These are phyloP conservation scores for Neocatenulostroma microsporum DNA, from an alignment of 2,329 filamentous ascomycete genomes.

Conservation along the genomic window DNA sequence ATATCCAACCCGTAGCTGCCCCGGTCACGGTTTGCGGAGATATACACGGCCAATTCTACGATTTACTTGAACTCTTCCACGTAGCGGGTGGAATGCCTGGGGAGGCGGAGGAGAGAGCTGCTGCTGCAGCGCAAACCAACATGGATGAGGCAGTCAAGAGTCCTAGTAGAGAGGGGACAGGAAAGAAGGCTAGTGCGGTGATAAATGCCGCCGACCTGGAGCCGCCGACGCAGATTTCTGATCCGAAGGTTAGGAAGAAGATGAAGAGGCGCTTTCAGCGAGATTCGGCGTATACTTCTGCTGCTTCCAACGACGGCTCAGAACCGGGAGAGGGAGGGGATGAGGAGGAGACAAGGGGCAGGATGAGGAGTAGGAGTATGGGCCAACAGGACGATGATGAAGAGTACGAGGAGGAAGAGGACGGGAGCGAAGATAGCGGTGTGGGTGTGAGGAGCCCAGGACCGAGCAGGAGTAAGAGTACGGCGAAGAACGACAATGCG, in stretches of 20 bases:
- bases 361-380: constrained; percentile 29
- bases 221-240: constrained; percentile 78
- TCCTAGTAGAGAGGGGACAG: constrained; percentile 8
- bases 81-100: constrained; percentile 96
- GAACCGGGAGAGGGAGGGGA: constrained; percentile 32
- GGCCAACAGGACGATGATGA: constrained; percentile 34
- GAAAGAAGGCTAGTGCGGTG: constrained; percentile 43
- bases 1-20: constrained; percentile 95
- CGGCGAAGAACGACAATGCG: constrained; percentile 34
- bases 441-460: constrained; percentile 33
- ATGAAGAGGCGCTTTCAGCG: constrained; percentile 53
- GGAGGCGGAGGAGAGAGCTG: constrained; percentile 41
- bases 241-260: constrained; percentile 80
- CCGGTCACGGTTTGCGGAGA: constrained; percentile 97
- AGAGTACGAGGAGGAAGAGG: constrained; percentile 44
- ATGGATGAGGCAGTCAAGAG: constrained; percentile 15
- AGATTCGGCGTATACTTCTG: constrained; percentile 47
- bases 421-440: constrained; percentile 38
- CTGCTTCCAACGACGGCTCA: constrained; percentile 37
- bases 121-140: constrained; percentile 5
- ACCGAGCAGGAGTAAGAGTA: constrained; percentile 30
- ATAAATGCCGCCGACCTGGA: constrained; percentile 91
- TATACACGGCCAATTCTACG: constrained; percentile 98
- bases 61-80: constrained; percentile 90
- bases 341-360: constrained; percentile 37